phyloP scores from a whole-genome alignment of 148 eudicot genomes.

The Persicaria maculosa region DNA sequence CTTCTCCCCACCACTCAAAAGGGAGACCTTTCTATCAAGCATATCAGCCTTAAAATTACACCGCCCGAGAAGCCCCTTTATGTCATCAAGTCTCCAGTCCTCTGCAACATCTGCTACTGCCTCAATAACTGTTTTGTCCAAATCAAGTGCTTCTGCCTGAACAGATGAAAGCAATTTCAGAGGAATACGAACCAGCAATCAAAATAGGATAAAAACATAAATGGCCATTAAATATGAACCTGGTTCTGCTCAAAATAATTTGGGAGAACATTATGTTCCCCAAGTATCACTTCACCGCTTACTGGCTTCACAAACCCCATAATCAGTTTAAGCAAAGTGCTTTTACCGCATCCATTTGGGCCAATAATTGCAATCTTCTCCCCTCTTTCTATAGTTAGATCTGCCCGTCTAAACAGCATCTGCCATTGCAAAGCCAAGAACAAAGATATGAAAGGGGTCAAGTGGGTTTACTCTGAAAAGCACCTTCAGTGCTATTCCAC shows the following conservation, averaged over 20 bases:
- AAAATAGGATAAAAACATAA: background rate
- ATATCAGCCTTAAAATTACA: conserved; percentile 91
- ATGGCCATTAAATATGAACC: conserved; percentile 27
- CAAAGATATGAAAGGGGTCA: conserved; percentile 9
- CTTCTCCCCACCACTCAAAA: conserved; percentile 98
- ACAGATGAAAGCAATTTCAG: conserved; percentile 8
- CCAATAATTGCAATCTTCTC: conserved; percentile 96
- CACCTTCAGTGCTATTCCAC: background rate
- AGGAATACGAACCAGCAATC: background rate
- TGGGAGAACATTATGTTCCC: conserved; percentile 90
- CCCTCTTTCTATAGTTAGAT: conserved; percentile 69
- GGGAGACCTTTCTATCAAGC: conserved; percentile 92
- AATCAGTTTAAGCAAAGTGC: conserved; percentile 76
- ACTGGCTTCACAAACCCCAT: conserved; percentile 76
- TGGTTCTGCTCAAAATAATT: conserved; percentile 99
- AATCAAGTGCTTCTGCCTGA: conserved; percentile 96
- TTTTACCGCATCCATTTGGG: conserved; percentile 96
- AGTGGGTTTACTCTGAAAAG: background rate
- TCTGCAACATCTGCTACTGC: conserved; percentile 94
- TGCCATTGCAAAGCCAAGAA: conserved; percentile 24
- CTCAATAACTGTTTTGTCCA: conserved; percentile 78
- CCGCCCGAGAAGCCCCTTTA: conserved; percentile 66
- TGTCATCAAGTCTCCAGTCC: conserved; percentile 87
- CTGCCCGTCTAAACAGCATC: conserved; percentile 73
- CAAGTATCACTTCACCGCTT: conserved; percentile 68